Percentiles rank a stretch among this genome's conserved stretches.
Evolutionary conservation across 148 eudicot species (phyloP).

Genomic region (Fagopyrum homotropicum): DNA sequence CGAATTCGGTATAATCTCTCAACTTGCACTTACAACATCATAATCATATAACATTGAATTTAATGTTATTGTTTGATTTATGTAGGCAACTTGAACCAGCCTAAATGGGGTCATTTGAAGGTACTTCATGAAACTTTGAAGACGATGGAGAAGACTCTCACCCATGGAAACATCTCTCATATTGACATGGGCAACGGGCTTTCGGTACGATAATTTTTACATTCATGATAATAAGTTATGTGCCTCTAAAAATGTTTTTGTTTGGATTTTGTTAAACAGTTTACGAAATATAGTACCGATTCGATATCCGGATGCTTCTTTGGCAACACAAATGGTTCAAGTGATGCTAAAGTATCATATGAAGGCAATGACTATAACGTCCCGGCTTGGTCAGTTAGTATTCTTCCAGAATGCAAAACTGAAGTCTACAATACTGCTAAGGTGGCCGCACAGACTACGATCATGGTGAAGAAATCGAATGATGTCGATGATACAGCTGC

Average conservation of each 20-base stretch:
- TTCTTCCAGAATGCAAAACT: conserved; percentile 55
- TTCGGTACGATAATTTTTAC: not conserved
- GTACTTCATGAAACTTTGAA: conserved; percentile 22
- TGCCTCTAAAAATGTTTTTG: too few species aligned
- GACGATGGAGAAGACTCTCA: conserved; percentile 21
- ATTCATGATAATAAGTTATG: too few species aligned
- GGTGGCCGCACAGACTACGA: conserved; percentile 34
- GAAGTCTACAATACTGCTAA: conserved; percentile 61
- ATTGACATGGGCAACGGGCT: not conserved
- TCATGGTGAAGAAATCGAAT: conserved; percentile 36
- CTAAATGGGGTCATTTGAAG: conserved; percentile 38
- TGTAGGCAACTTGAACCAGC: conserved; percentile 21
- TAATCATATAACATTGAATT: too few species aligned
- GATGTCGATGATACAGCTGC: conserved; percentile 21
- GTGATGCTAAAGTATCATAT: conserved; percentile 39
- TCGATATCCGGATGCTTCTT: conserved; percentile 16
- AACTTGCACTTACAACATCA: too few species aligned
- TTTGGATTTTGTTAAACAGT: not conserved
- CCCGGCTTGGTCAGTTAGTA: conserved; percentile 93
- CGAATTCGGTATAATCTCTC: conserved; percentile 19
- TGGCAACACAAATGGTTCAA: not conserved
- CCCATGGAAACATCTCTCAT: conserved; percentile 14
- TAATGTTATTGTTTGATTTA: not conserved
- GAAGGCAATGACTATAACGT: conserved; percentile 32
- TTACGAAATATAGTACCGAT: conserved; percentile 11